Evolutionary conservation across 179 eudicot species (phyloP).

Genomic region (Silene noctiflora): DNA sequence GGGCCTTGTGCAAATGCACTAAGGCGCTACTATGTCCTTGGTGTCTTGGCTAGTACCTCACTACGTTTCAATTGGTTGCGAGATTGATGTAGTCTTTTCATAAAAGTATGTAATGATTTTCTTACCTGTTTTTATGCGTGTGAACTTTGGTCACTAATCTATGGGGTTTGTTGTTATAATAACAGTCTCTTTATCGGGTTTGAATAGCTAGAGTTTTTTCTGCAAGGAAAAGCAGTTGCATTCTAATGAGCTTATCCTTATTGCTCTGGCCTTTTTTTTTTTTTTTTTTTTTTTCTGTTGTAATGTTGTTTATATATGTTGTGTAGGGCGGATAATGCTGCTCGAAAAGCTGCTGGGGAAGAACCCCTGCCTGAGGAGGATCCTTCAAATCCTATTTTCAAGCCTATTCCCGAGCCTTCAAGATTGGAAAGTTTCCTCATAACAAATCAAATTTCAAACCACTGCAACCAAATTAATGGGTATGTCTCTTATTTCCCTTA

Average conservation of each 20-base stretch:
- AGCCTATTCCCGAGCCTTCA: conserved; percentile 81
- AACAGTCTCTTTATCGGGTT: background rate
- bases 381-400: conserved; percentile 73
- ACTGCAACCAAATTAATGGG: conserved; percentile 98
- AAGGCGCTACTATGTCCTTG: background rate
- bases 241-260: too few relatives aligned
- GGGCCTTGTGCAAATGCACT: background rate
- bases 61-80: too few relatives aligned
- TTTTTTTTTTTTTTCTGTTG: too few relatives aligned
- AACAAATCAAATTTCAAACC: conserved; percentile 82
- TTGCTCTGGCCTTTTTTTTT: too few relatives aligned
- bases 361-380: conserved; percentile 96
- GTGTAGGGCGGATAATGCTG: conserved; percentile 72
- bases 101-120: too few relatives aligned
- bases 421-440: conserved; percentile 85
- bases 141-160: too few relatives aligned
- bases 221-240: background rate
- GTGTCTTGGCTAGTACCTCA: too few relatives aligned
- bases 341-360: conserved; percentile 89
- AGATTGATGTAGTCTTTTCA: too few relatives aligned
- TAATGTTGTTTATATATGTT: conserved; percentile 2
- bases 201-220: background rate
- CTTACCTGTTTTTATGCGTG: too few relatives aligned
- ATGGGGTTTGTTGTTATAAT: background rate
- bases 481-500: conserved; percentile 29